These are phyloP conservation scores for Marchantia polymorpha DNA, from an alignment of 225 moss, liverwort and hornwort species.

Conservation along the genomic window DNA sequence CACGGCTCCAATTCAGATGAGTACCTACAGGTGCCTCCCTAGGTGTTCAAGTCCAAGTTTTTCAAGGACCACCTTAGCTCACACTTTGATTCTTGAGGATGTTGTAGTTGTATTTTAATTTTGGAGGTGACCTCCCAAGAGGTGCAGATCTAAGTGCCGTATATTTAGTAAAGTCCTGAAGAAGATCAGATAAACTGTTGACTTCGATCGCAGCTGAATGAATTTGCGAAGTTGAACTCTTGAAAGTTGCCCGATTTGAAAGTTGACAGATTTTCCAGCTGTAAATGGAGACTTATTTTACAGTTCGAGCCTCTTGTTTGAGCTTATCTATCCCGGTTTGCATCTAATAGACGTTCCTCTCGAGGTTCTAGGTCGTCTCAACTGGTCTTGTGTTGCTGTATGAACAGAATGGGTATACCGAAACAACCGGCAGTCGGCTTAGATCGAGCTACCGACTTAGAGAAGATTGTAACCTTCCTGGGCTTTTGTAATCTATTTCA, in stretches of 20 bases:
- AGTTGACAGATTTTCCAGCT: background rate
- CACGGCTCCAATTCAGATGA: conserved; percentile 19
- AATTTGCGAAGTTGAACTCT: background rate
- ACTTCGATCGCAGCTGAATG: background rate
- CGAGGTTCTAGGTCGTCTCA: background rate
- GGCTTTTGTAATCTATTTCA: too few relatives aligned
- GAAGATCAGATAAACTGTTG: background rate
- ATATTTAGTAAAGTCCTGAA: background rate
- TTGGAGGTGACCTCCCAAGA: background rate
- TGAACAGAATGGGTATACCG: background rate
- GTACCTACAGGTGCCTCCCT: conserved; percentile 26
- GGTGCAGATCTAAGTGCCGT: background rate
- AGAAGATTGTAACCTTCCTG: too few relatives aligned
- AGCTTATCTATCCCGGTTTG: background rate
- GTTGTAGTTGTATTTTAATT: background rate
- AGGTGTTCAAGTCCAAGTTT: background rate
- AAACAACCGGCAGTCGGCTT: background rate
- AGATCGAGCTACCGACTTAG: background rate
- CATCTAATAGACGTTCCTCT: background rate
- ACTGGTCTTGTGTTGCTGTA: background rate
- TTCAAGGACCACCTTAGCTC: background rate
- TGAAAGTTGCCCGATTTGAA: background rate
- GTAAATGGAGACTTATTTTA: background rate
- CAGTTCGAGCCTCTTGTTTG: background rate
- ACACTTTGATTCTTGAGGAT: background rate